Evolutionary conservation across 2,329 filamentous ascomycete genomes (phyloP).

Genomic region (Cladosporium sp.): DNA sequence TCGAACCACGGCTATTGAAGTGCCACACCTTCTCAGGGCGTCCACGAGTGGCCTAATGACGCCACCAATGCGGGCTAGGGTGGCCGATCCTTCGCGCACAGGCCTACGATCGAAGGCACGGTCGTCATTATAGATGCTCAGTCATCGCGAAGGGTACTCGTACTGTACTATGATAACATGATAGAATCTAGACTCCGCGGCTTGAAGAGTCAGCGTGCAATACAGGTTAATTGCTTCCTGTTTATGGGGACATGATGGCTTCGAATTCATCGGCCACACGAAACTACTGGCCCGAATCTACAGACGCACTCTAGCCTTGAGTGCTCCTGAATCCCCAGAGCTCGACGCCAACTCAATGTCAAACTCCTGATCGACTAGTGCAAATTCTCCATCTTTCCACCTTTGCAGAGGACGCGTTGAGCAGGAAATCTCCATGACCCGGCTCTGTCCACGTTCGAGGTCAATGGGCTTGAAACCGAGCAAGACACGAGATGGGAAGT

Average conservation of each 20-base stretch:
- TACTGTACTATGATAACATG: not conserved
- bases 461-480: slow-evolving; percentile 9
- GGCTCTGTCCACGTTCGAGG: not conserved
- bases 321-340: slow-evolving; percentile 6
- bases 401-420: slow-evolving; percentile 4
- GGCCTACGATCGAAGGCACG: not conserved
- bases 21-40: not conserved
- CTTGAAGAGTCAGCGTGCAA: not conserved
- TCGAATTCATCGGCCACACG: not conserved
- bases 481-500: slow-evolving; percentile 15
- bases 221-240: not conserved
- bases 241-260: not conserved
- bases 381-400: slow-evolving; percentile 12
- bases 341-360: not conserved
- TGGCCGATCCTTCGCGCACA: slow-evolving; percentile 1
- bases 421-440: not conserved
- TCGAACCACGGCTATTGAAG: slow-evolving; percentile 1
- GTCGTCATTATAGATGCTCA: not conserved
- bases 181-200: not conserved
- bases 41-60: not conserved
- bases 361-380: not conserved
- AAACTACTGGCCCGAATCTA: not conserved
- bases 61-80: slow-evolving; percentile 6
- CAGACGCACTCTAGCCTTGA: not conserved
- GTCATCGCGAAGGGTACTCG: not conserved